These are phyloP conservation scores for Malania oleifera DNA, from an alignment of 164 flowering plant genomes.

Conservation along the genomic window DNA sequence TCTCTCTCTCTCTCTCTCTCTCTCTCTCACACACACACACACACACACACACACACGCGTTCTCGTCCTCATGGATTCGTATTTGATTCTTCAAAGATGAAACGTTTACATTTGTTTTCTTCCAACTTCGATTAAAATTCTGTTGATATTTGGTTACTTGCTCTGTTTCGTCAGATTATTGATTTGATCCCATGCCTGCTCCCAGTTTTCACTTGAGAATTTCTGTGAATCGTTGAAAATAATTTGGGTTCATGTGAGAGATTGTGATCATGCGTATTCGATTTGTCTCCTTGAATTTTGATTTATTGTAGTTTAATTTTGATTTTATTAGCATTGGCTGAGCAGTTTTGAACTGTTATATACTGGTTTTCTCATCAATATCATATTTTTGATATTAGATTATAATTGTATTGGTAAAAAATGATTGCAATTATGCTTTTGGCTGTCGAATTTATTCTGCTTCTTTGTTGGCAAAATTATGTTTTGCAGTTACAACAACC, in stretches of 20 bases:
- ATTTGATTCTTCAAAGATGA: background rate
- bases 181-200: background rate
- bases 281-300: background rate
- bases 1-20: background rate
- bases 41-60: too few relatives aligned
- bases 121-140: background rate
- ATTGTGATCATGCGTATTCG: conserved; percentile 5
- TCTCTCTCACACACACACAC: background rate
- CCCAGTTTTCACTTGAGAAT: background rate
- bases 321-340: background rate
- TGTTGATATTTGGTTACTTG: background rate
- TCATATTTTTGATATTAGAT: background rate
- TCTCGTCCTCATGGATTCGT: background rate
- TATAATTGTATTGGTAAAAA: background rate
- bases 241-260: background rate
- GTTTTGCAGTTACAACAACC: conserved; percentile 61
- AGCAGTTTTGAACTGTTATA: background rate
- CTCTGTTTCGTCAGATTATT: background rate
- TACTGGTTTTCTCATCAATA: background rate
- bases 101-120: background rate
- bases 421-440: background rate
- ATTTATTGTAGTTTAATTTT: conserved; percentile 5
- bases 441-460: background rate
- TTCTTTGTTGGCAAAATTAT: conserved; percentile 5
- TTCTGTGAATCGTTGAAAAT: too few relatives aligned